Evolutionary conservation across 768 basidiomycete genomes (phyloP).

Genomic region (Hortiboletus campestris): DNA sequence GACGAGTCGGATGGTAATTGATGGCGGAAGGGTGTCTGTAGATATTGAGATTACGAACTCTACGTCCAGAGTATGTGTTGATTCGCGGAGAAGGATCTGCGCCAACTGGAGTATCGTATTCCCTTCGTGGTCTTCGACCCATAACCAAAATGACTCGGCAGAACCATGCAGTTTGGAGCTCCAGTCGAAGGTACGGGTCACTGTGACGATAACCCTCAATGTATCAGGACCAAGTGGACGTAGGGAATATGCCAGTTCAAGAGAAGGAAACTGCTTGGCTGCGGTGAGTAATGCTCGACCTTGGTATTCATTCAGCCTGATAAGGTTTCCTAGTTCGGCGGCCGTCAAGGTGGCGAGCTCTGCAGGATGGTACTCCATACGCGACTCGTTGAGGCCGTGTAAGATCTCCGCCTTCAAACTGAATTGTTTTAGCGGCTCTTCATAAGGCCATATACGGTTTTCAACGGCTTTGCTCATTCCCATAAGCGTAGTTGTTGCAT

Average conservation of each 20-base stretch:
- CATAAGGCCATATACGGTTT: slow-evolving; percentile 91
- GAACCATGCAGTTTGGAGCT: slow-evolving; percentile 68
- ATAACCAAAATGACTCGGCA: slow-evolving; percentile 90
- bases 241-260: slow-evolving; percentile 62
- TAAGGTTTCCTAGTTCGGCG: slow-evolving; percentile 68
- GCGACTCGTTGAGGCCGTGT: slow-evolving; percentile 75
- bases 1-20: slow-evolving; percentile 71
- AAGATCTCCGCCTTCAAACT: slow-evolving; percentile 73
- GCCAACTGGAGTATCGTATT: slow-evolving; percentile 78
- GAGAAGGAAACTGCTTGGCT: slow-evolving; percentile 81
- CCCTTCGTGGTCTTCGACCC: slow-evolving; percentile 89
- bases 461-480: slow-evolving; percentile 92
- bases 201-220: slow-evolving; percentile 66
- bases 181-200: slow-evolving; percentile 79
- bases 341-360: slow-evolving; percentile 71
- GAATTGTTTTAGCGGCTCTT: slow-evolving; percentile 86
- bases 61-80: slow-evolving; percentile 55
- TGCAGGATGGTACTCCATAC: slow-evolving; percentile 72
- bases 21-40: slow-evolving; percentile 54
- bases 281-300: slow-evolving; percentile 76
- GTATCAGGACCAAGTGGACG: slow-evolving; percentile 84
- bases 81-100: slow-evolving; percentile 68
- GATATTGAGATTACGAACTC: slow-evolving; percentile 83
- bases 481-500: slow-evolving; percentile 73
- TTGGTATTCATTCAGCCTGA: slow-evolving; percentile 84